A percentile compares a stretch with the other conserved stretches of the same genome.
phyloP scores from a whole-genome alignment of 108 stramenopile genomes.

The Pseudonitzschia pungens region DNA sequence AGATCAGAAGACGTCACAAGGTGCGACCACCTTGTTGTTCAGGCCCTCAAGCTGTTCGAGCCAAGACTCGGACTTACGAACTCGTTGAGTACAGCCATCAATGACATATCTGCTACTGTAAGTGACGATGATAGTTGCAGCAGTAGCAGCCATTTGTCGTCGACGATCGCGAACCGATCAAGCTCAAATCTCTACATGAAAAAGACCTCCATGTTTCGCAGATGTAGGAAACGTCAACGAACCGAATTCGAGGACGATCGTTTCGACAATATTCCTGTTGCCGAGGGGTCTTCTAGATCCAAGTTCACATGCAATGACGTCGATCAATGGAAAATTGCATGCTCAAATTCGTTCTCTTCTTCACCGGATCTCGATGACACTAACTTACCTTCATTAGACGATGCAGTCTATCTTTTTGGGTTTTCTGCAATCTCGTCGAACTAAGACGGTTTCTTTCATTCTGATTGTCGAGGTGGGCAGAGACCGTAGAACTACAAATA shows the following conservation, averaged over 20 bases:
- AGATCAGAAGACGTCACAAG: not conserved
- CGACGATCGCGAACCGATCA: not conserved
- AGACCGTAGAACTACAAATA: not conserved
- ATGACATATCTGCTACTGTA: not conserved
- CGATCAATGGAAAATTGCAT: conserved; percentile 35
- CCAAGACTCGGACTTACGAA: not conserved
- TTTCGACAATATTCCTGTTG: not conserved
- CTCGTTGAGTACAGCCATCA: not conserved
- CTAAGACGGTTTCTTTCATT: not conserved
- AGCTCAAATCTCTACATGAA: not conserved
- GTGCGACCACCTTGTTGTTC: not conserved
- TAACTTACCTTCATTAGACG: conserved; percentile 61
- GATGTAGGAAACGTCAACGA: conserved; percentile 11
- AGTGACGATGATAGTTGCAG: conserved; percentile 15
- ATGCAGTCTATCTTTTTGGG: conserved; percentile 71
- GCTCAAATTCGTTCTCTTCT: conserved; percentile 14
- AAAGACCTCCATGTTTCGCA: not conserved
- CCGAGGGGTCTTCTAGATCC: conserved; percentile 10
- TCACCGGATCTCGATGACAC: conserved; percentile 31
- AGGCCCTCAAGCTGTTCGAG: not conserved
- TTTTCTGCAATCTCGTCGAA: conserved; percentile 18
- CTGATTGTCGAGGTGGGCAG: not conserved
- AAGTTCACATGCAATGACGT: conserved; percentile 21
- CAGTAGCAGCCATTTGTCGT: not conserved
- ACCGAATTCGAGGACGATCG: not conserved